Percentiles rank a stretch among this genome's conserved stretches.
phyloP scores from a whole-genome alignment of 345 rosid species.

The Hypericum perforatum region DNA sequence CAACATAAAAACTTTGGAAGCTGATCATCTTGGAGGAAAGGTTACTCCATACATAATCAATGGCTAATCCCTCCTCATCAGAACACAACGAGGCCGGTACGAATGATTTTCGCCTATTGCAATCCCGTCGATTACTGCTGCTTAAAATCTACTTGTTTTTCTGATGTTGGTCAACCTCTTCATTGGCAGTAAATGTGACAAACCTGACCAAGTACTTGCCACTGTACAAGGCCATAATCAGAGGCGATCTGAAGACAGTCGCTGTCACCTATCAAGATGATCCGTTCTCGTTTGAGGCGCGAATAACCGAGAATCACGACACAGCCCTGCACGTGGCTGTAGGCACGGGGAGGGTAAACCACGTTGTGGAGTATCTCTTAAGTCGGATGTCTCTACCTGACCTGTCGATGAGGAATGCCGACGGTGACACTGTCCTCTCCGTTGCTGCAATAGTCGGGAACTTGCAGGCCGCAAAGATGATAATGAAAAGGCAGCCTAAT shows the following conservation, averaged over 20 bases:
- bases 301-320: too few relatives aligned
- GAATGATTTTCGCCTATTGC: too few relatives aligned
- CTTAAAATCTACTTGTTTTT: too few relatives aligned
- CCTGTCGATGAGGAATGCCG: background rate
- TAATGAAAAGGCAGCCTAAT: slow-evolving; percentile 1
- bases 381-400: too few relatives aligned
- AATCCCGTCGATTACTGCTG: too few relatives aligned
- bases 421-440: slow-evolving; percentile 10
- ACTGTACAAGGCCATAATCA: slow-evolving; percentile 12
- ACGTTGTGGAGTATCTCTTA: too few relatives aligned
- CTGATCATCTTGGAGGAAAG: too few relatives aligned
- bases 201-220: slow-evolving; percentile 5
- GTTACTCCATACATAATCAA: too few relatives aligned
- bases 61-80: too few relatives aligned
- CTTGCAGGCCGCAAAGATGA: slow-evolving; percentile 7
- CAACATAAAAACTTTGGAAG: too few relatives aligned
- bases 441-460: slow-evolving; percentile 12
- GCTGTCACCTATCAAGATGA: background rate
- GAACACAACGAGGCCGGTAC: too few relatives aligned
- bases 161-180: background rate
- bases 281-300: background rate
- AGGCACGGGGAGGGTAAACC: background rate
- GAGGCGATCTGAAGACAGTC: slow-evolving; percentile 6
- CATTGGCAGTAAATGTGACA: background rate
- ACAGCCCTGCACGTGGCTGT: slow-evolving; percentile 1